Evolutionary conservation across 2,329 filamentous ascomycete genomes (phyloP).

Genomic region (Trichoderma atroviride): DNA sequence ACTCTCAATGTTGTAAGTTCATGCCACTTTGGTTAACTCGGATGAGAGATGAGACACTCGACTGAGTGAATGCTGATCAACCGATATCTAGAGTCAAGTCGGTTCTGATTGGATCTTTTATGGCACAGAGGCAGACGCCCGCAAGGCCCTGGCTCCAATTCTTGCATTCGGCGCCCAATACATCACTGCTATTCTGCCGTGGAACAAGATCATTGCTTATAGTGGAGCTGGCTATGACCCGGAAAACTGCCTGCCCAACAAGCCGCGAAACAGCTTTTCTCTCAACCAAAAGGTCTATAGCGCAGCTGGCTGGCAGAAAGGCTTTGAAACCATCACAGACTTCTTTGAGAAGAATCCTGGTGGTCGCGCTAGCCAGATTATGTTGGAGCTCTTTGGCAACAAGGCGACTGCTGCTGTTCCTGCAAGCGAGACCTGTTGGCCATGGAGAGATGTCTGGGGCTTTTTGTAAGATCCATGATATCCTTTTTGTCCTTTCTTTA

Average conservation of each 20-base stretch:
- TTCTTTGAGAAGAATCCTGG: constrained; percentile 6
- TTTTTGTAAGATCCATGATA: background rate
- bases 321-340: constrained; percentile 3
- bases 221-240: background rate
- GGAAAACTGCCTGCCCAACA: background rate
- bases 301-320: background rate
- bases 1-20: constrained; percentile 4
- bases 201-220: background rate
- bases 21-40: too few relatives aligned
- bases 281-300: constrained; percentile 18
- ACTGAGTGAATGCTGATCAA: background rate
- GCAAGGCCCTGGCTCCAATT: constrained; percentile 1
- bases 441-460: constrained; percentile 14
- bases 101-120: constrained; percentile 2
- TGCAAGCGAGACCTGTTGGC: background rate
- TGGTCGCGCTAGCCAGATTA: background rate
- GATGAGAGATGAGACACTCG: background rate
- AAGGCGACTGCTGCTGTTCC: constrained; percentile 6
- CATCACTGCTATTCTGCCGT: background rate
- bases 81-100: background rate
- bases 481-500: background rate
- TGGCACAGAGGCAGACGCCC: constrained; percentile 7
- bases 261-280: constrained; percentile 6
- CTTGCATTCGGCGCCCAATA: background rate
- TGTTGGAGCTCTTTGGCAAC: constrained; percentile 13